Evolutionary conservation across 305 asterid species (phyloP).

Genomic region (Fraxinus greggii): DNA sequence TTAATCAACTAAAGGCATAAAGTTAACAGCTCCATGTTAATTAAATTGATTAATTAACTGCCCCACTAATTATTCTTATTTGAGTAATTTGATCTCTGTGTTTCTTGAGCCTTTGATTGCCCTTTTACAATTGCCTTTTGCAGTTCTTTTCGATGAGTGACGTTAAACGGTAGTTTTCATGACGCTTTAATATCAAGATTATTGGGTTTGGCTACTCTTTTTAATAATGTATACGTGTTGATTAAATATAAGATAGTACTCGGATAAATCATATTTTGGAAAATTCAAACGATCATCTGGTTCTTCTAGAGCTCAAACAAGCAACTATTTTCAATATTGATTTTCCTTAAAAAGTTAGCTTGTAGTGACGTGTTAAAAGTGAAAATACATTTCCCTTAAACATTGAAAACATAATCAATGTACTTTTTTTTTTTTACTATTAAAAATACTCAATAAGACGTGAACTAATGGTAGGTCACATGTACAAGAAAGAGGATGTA

Average conservation of each 20-base stretch:
- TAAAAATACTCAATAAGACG: neutral
- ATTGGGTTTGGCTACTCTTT: neutral
- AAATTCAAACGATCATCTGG: neutral
- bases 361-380: neutral
- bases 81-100: constrained; percentile 5
- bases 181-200: neutral
- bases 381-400: neutral
- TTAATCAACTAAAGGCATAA: constrained; percentile 37
- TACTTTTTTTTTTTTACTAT: neutral
- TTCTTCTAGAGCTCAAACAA: neutral
- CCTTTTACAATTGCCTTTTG: constrained; percentile 62
- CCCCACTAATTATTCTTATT: constrained; percentile 34
- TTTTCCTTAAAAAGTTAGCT: neutral
- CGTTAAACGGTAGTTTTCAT: neutral
- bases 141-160: constrained; percentile 41
- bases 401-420: neutral
- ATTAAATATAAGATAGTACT: neutral
- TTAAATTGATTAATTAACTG: constrained; percentile 33
- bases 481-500: neutral
- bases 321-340: neutral
- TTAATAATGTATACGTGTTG: neutral
- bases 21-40: constrained; percentile 41
- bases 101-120: constrained; percentile 35
- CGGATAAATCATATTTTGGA: neutral
- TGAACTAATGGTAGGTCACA: neutral